Percentiles rank a stretch among this genome's conserved stretches.
These are phyloP conservation scores for Claviceps sp. DNA, from an alignment of 2,329 filamentous ascomycete genomes.

Conservation along the genomic window DNA sequence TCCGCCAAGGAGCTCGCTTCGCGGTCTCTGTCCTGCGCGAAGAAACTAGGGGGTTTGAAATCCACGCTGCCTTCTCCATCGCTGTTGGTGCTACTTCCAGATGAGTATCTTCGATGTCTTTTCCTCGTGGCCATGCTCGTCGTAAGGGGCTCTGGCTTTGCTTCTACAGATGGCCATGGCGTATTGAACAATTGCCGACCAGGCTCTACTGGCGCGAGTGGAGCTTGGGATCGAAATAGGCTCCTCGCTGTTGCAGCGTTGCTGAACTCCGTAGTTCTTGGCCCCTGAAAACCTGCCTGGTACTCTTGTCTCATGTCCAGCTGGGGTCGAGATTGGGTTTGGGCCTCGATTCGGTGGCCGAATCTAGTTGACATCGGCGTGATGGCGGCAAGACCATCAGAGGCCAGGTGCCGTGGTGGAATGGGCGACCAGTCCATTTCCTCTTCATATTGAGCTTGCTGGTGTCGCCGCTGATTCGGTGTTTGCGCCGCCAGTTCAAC, in stretches of 20 bases:
- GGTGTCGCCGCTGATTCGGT: conserved; percentile 3
- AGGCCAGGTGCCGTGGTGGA: conserved; percentile 40
- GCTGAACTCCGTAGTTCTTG: no score
- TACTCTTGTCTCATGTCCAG: no score
- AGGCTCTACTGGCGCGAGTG: conserved; percentile 53
- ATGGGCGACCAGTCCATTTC: conserved; percentile 67
- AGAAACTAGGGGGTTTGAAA: conserved; percentile 49
- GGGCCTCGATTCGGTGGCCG: conserved; percentile 25
- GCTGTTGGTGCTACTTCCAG: background rate
- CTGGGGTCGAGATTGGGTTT: conserved; percentile 25
- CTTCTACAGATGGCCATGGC: conserved; percentile 38
- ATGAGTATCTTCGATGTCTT: conserved; percentile 6
- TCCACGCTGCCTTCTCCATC: conserved; percentile 18
- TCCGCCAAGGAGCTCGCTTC: conserved; percentile 31
- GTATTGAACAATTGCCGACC: conserved; percentile 50
- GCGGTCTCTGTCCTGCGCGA: conserved; percentile 29
- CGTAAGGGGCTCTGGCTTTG: conserved; percentile 28
- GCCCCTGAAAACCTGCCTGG: no score
- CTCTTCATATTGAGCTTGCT: conserved; percentile 29
- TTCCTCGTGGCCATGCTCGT: conserved; percentile 26
- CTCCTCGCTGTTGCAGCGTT: conserved; percentile 20
- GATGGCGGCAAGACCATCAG: conserved; percentile 28
- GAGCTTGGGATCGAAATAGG: conserved; percentile 59
- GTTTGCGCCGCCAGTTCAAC: conserved; percentile 9
- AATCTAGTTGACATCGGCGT: conserved; percentile 23